Evolutionary conservation across 306 rosid species (phyloP).

Genomic region (Macrotyloma uniflorum): DNA sequence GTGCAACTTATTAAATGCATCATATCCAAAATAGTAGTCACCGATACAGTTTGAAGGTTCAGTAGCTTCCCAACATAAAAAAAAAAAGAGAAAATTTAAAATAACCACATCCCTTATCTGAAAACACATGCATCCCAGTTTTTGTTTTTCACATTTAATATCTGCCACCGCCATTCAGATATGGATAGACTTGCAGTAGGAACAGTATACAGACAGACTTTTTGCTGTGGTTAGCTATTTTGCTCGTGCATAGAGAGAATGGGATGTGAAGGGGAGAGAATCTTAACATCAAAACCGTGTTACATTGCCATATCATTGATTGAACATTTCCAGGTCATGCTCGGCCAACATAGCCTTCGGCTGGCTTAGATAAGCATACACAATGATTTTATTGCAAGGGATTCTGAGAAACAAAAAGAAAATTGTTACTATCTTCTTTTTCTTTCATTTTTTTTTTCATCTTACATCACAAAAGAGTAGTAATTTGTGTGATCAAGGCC

Average conservation of each 20-base stretch:
- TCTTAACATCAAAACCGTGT: constrained; percentile 31
- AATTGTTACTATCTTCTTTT: constrained; percentile 33
- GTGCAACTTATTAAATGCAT: constrained; percentile 10
- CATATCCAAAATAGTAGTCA: constrained; percentile 1
- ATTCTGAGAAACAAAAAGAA: constrained; percentile 37
- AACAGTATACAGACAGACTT: neutral
- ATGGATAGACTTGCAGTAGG: neutral
- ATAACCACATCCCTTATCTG: neutral
- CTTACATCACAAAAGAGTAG: constrained; percentile 76
- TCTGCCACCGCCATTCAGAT: neutral
- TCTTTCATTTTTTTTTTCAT: constrained; percentile 31
- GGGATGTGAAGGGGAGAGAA: neutral
- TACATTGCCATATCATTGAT: constrained; percentile 30
- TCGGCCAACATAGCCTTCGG: constrained; percentile 21
- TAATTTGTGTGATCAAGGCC: constrained; percentile 75
- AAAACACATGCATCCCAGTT: neutral
- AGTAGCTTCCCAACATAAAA: neutral
- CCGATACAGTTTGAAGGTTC: neutral
- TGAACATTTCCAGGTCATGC: constrained; percentile 28
- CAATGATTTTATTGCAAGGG: constrained; percentile 28
- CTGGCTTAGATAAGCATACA: constrained; percentile 34
- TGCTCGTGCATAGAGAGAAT: constrained; percentile 13
- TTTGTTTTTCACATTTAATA: neutral
- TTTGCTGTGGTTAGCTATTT: neutral
- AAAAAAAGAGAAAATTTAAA: neutral